phyloP scores from a whole-genome alignment of 23 red algal species.

The Gracilaria gracilis region DNA sequence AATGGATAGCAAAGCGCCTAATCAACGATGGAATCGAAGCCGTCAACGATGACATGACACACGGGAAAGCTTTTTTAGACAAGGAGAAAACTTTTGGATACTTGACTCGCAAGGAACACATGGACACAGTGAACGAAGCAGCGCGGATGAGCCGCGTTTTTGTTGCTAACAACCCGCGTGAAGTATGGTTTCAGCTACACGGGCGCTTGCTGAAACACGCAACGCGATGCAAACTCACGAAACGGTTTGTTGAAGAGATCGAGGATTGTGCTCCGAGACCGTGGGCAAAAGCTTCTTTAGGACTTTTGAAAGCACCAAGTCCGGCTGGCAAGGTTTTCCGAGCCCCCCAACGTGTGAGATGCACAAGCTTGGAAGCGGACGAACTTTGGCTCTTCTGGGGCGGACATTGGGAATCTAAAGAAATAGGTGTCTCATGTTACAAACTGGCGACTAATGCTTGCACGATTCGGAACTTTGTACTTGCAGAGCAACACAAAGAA shows the following conservation, averaged over 20 bases:
- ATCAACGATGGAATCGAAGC: neutral
- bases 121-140: neutral
- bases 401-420: neutral
- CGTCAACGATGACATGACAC: neutral
- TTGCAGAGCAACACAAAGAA: no score
- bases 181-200: constrained; percentile 40
- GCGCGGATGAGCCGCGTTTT: neutral
- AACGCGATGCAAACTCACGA: constrained; percentile 27
- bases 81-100: neutral
- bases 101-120: neutral
- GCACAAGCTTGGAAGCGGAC: neutral
- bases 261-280: constrained; percentile 20
- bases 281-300: constrained; percentile 10
- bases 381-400: neutral
- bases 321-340: neutral
- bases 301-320: neutral
- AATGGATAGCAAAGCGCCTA: constrained; percentile 17
- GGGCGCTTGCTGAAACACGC: constrained; percentile 16
- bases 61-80: neutral
- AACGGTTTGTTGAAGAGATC: constrained; percentile 18
- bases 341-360: neutral
- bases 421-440: neutral
- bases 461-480: no score
- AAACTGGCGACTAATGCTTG: neutral
- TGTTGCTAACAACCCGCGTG: neutral